A percentile compares a stretch with the other conserved stretches of the same genome.
Conservation (phyloP, 2,329 filamentous ascomycete species). For the Aureobasidium sp. region DNA sequence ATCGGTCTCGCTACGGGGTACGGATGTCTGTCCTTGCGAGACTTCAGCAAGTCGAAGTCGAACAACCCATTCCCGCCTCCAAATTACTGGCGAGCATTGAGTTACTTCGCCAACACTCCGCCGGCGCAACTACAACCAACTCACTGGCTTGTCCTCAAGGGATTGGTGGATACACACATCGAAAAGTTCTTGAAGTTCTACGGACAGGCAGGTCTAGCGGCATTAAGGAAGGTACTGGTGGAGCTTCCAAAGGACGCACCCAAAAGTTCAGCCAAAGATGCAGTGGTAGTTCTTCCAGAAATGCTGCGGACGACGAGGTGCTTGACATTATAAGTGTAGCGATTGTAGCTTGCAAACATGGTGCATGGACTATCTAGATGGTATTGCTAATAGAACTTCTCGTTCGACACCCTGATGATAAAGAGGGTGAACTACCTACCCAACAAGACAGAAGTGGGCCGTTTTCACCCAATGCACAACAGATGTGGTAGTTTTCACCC, state of each 20-base stretch:
- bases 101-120: constrained; percentile 70
- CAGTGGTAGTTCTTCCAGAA: constrained; percentile 18
- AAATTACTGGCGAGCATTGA: constrained; percentile 76
- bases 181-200: constrained; percentile 74
- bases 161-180: constrained; percentile 56
- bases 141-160: constrained; percentile 45
- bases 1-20: constrained; percentile 77
- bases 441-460: neutral
- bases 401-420: neutral
- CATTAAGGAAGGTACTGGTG: constrained; percentile 63
- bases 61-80: constrained; percentile 68
- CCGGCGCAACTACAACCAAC: constrained; percentile 42
- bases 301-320: constrained; percentile 18
- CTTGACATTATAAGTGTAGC: constrained; percentile 17
- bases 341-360: neutral
- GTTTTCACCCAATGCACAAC: neutral
- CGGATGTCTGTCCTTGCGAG: constrained; percentile 72
- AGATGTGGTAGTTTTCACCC: neutral
- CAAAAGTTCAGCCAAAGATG: constrained; percentile 7
- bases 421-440: neutral
- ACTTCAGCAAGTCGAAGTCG: constrained; percentile 64
- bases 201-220: constrained; percentile 65
- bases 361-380: neutral
- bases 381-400: neutral
- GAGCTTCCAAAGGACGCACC: constrained; percentile 53